Evolutionary conservation across 2,329 filamentous ascomycete genomes (phyloP).

Genomic region (Sphaerulina vaccinii): DNA sequence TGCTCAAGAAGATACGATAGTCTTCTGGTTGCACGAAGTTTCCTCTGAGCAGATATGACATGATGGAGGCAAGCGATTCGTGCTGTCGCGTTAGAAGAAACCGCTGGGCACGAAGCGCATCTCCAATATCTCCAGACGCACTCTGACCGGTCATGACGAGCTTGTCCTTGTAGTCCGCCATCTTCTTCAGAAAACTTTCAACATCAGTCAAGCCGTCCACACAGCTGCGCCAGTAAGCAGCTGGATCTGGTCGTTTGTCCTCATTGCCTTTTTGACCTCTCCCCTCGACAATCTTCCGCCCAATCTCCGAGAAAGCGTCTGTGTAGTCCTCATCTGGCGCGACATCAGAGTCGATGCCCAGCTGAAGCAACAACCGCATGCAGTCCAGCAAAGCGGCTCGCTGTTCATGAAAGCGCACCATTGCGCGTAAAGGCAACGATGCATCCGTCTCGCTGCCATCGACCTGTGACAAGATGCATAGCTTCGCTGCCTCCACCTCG

Average conservation of each 20-base stretch:
- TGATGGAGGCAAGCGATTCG: conserved; percentile 78
- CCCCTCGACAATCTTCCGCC: conserved; percentile 57
- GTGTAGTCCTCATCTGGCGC: conserved; percentile 36
- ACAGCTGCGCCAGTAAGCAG: conserved; percentile 70
- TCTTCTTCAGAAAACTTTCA: conserved; percentile 70
- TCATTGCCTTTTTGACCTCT: conserved; percentile 44
- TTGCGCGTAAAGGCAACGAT: conserved; percentile 70
- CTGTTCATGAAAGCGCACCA: conserved; percentile 85
- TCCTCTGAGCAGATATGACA: conserved; percentile 75
- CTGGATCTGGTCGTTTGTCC: conserved; percentile 47
- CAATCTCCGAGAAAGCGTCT: conserved; percentile 56
- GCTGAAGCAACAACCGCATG: conserved; percentile 73
- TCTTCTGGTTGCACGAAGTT: conserved; percentile 69
- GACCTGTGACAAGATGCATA: conserved; percentile 69
- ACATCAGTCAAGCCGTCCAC: conserved; percentile 73
- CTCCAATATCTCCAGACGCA: conserved; percentile 63
- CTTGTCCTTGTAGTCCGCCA: conserved; percentile 74
- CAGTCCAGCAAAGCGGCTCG: conserved; percentile 81
- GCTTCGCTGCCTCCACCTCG: conserved; percentile 76
- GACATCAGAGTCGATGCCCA: conserved; percentile 58
- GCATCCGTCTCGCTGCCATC: conserved; percentile 64
- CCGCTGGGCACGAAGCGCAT: conserved; percentile 77
- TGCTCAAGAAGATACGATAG: conserved; percentile 68
- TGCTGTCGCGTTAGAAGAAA: conserved; percentile 83
- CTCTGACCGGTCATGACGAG: conserved; percentile 70